A percentile compares a stretch with the other conserved stretches of the same genome.
Evolutionary conservation across 2,329 filamentous ascomycete species (phyloP).

Genomic region (Aspergillus hortae): DNA sequence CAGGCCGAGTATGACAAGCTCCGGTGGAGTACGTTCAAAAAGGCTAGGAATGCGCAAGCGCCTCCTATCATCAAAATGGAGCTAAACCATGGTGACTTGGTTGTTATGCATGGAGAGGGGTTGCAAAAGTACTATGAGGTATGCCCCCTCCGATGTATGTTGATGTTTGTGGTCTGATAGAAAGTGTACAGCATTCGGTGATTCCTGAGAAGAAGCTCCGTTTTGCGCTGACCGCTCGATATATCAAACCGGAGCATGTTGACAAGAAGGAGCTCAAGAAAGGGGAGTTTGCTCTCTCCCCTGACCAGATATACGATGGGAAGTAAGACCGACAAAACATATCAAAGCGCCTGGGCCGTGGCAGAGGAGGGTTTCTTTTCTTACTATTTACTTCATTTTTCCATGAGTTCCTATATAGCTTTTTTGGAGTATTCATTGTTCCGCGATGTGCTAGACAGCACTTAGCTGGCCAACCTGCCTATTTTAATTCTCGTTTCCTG

Average conservation of each 20-base stretch:
- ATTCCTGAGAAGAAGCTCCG: constrained; percentile 28
- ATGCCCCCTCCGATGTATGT: not conserved
- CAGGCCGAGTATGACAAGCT: constrained; percentile 17
- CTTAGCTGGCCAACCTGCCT: not conserved
- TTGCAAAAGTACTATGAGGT: constrained; percentile 56
- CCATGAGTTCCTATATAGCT: not conserved
- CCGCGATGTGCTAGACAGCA: too few relatives aligned
- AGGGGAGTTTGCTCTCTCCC: constrained; percentile 22
- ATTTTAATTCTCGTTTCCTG: not conserved
- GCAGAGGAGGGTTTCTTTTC: not conserved
- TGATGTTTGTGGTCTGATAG: not conserved
- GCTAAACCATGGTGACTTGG: constrained; percentile 55
- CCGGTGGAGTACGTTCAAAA: constrained; percentile 25
- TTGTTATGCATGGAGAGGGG: constrained; percentile 55
- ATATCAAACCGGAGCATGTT: constrained; percentile 26
- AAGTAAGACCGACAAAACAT: not conserved
- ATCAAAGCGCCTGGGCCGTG: not conserved
- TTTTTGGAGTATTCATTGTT: too few relatives aligned
- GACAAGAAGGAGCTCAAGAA: constrained; percentile 21
- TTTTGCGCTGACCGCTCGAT: constrained; percentile 35
- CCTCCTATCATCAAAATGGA: constrained; percentile 41
- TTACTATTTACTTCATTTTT: too few relatives aligned
- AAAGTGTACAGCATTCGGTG: constrained; percentile 27
- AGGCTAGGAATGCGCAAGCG: constrained; percentile 21
- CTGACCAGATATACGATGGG: constrained; percentile 29